Evolutionary conservation across 805 yeast genomes (phyloP).

Genomic region (Zygotorulaspora chibaensis): DNA sequence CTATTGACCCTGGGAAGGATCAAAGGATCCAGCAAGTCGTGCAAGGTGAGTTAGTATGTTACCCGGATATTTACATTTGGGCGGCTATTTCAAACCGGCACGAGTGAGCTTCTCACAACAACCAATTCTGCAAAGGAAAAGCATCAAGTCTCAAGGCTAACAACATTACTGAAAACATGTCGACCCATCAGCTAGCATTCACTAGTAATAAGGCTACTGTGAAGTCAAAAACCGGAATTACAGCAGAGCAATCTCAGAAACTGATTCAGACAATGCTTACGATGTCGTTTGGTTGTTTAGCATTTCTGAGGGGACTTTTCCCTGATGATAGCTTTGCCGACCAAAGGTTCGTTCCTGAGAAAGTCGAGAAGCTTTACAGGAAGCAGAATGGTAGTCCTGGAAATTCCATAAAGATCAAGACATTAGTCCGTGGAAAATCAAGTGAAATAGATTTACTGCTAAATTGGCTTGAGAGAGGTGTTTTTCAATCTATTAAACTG

Average conservation of each 20-base stretch:
- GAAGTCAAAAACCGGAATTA: slow-evolving; percentile 24
- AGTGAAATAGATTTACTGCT: slow-evolving; percentile 46
- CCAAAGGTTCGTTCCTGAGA: slow-evolving; percentile 41
- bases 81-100: background rate
- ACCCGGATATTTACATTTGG: no score
- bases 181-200: slow-evolving; percentile 13
- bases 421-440: slow-evolving; percentile 44
- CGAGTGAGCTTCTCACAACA: no score
- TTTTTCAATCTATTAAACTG: slow-evolving; percentile 41
- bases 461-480: slow-evolving; percentile 52
- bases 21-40: no score
- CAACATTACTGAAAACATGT: slow-evolving; percentile 2
- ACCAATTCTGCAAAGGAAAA: background rate
- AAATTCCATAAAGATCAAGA: slow-evolving; percentile 45
- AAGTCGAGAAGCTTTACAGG: slow-evolving; percentile 29
- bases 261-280: slow-evolving; percentile 46
- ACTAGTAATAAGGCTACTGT: slow-evolving; percentile 14
- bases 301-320: slow-evolving; percentile 54
- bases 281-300: slow-evolving; percentile 54
- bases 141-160: background rate
- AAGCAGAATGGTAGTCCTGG: slow-evolving; percentile 20
- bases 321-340: slow-evolving; percentile 52
- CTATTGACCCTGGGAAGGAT: no score
- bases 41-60: no score
- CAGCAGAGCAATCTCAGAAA: slow-evolving; percentile 42